These are phyloP conservation scores for Gymnopilus junonius DNA, from an alignment of 768 basidiomycete species.

Conservation along the genomic window DNA sequence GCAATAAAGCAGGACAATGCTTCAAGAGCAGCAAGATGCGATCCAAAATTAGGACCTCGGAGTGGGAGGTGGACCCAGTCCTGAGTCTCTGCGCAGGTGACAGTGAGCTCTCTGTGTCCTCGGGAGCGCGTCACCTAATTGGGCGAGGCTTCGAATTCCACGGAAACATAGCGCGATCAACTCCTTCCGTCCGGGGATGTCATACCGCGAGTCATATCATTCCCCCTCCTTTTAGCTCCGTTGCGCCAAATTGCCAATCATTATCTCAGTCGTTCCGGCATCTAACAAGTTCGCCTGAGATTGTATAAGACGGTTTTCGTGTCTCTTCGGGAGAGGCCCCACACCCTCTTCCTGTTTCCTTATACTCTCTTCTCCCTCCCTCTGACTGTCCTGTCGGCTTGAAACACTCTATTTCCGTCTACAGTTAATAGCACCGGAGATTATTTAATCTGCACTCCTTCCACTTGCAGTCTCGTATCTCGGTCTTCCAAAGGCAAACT, in stretches of 20 bases:
- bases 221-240: neutral
- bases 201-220: neutral
- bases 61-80: neutral
- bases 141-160: neutral
- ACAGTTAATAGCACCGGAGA: neutral
- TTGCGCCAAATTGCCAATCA: neutral
- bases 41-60: neutral
- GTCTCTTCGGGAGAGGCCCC: neutral
- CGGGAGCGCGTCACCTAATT: conserved; percentile 2
- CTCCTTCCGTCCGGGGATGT: conserved; percentile 1
- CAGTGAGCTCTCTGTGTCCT: too few species aligned
- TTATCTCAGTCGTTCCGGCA: neutral
- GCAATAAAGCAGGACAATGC: neutral
- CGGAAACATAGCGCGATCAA: neutral
- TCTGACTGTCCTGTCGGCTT: neutral
- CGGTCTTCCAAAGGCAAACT: neutral
- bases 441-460: neutral
- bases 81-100: neutral
- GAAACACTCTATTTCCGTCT: neutral
- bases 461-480: neutral
- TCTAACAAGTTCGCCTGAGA: neutral
- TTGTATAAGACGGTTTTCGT: conserved; percentile 2
- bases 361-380: neutral
- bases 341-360: neutral
- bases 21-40: neutral